Evolutionary conservation across 2,329 filamentous ascomycete species (phyloP), one percentile per base, ranked within the genome.

Genomic region (Grosmannia clavigera): DNA sequence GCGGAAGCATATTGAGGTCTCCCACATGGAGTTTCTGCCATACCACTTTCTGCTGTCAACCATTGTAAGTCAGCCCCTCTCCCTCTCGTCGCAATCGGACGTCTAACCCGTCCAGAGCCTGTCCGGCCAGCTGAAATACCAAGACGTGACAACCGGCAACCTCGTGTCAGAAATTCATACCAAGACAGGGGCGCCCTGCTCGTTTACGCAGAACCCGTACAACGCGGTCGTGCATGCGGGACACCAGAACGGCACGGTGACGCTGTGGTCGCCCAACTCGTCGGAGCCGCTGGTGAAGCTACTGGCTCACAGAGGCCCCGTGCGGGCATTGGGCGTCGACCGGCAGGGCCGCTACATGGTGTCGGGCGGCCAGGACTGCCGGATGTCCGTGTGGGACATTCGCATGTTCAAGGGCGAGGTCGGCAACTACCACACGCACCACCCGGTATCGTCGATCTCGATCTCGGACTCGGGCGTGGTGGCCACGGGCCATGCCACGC

Each of bases 21-120:
- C 88, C 14, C 87, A 95, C 72, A 90, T 99, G 81, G 90, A 97
- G 73, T 99, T 96, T 70, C 77, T 97, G 16, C 92, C 92, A 0
- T 97, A 96, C 70, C 94, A 99, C 71, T 99, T 95, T 71, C 83
- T 99, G 51, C 80, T 99, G 56, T 88, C 89, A 22, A 95, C 91
- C 22, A 81, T 92, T 68, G 87, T 88, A 73, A 77, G 85, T n/a
- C 43, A n/a, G 5, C 12, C 14, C 9, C 6, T 6, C 31, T 19
- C 19, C 14, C 31, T 54, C 5, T 29, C 22, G 1, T 54, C 16
- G 14, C n/a, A 16, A 14, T 1, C 11, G 4, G 3, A 12, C 14
- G 4, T 16, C 55, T 58, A 16, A 16, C 19, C 1, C 31, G 27
- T 27, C 7, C 62, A 83, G 82, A 90, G 90, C 62, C 86, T 88